These are phyloP conservation scores for Ganoderma lingzhi DNA, from an alignment of 1,284 basidiomycete genomes.

Conservation along the genomic window DNA sequence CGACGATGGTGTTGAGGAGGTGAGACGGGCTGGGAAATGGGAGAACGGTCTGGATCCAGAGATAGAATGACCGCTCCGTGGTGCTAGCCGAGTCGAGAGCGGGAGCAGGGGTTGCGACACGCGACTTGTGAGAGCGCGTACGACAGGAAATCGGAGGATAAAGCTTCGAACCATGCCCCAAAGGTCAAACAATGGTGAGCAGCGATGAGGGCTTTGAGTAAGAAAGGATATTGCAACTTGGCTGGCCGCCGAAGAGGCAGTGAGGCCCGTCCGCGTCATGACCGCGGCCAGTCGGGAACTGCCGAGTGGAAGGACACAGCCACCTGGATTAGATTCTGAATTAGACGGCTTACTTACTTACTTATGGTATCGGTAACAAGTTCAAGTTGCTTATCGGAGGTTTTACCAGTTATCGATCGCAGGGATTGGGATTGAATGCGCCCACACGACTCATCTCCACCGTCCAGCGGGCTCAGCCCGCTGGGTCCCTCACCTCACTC, in stretches of 20 bases:
- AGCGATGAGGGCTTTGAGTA: conserved; percentile 1
- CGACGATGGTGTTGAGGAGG: conserved; percentile 38
- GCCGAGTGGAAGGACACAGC: conserved; percentile 17
- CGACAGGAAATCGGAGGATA: conserved; percentile 42
- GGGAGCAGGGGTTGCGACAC: conserved; percentile 50
- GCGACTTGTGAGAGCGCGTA: conserved; percentile 45
- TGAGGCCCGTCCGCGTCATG: conserved; percentile 13
- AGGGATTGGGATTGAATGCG: conserved; percentile 7
- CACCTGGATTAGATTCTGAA: conserved; percentile 16
- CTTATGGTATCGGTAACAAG: background rate
- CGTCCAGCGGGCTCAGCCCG: background rate
- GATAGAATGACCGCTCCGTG: conserved; percentile 31
- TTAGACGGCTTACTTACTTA: background rate
- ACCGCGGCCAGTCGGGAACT: conserved; percentile 9
- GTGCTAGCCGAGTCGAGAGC: conserved; percentile 41
- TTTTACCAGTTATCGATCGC: conserved; percentile 29
- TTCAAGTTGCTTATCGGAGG: conserved; percentile 1
- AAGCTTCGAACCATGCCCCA: conserved; percentile 40
- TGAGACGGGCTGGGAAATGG: conserved; percentile 54
- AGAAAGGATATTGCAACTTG: conserved; percentile 3
- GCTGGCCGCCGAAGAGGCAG: conserved; percentile 14
- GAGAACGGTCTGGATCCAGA: conserved; percentile 55
- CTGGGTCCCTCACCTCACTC: conserved; percentile 15
- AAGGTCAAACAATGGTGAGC: background rate
- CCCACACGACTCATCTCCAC: background rate